Evolutionary conservation across 345 rosid genomes (phyloP).

Genomic region (Dipteronia sinensis): DNA sequence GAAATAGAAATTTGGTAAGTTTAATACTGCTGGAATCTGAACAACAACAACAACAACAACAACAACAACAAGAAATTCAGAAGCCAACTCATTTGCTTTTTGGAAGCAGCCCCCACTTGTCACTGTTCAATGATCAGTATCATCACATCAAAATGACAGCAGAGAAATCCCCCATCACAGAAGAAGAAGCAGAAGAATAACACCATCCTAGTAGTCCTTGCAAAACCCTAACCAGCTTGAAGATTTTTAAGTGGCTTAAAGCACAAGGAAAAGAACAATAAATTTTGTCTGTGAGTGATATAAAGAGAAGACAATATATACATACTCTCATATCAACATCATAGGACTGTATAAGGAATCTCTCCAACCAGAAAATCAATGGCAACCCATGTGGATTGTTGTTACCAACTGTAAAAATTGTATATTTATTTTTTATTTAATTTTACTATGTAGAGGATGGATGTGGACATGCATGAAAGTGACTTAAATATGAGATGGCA

Average conservation of each 20-base stretch:
- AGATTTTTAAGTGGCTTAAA: background rate
- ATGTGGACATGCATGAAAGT: constrained; percentile 39
- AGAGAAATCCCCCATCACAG: constrained; percentile 4
- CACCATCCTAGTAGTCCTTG: constrained; percentile 23
- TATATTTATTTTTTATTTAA: background rate
- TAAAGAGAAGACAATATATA: constrained; percentile 22
- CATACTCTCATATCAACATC: constrained; percentile 23
- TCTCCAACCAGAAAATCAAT: constrained; percentile 26
- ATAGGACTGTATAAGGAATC: constrained; percentile 19
- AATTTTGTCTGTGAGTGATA: constrained; percentile 14
- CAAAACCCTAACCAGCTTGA: background rate
- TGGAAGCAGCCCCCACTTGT: constrained; percentile 33
- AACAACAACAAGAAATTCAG: constrained; percentile 19
- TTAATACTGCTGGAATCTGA: constrained; percentile 27
- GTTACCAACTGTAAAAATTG: constrained; percentile 32
- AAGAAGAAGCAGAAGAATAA: background rate
- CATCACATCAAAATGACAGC: constrained; percentile 21
- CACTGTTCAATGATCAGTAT: constrained; percentile 21
- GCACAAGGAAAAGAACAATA: constrained; percentile 11
- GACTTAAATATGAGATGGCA: constrained; percentile 36
- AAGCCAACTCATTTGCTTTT: constrained; percentile 41
- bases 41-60: background rate
- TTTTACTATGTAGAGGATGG: constrained; percentile 19
- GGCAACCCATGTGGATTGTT: constrained; percentile 38
- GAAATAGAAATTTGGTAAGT: constrained; percentile 28